Evolutionary conservation across 768 basidiomycete species (phyloP).

Genomic region (Russula dissimulans): DNA sequence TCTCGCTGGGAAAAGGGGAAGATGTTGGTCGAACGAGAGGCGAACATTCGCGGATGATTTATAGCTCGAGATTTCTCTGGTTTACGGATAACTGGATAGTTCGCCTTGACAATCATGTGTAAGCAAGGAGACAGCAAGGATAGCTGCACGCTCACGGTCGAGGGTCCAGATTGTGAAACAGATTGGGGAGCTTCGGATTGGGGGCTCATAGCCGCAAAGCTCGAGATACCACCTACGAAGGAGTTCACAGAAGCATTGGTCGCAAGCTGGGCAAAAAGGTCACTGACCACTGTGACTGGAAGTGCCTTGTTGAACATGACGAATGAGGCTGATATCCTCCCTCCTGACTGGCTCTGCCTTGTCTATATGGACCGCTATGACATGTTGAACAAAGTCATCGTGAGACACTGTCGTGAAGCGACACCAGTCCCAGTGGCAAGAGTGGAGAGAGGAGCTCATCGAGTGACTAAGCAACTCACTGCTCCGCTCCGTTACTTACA

Average conservation of each 20-base stretch:
- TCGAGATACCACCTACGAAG: not conserved
- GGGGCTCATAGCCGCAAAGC: not conserved
- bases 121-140: not conserved
- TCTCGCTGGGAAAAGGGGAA: not conserved
- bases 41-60: not conserved
- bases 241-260: not conserved
- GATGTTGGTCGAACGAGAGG: constrained; percentile 4
- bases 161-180: not conserved
- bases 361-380: constrained; percentile 7
- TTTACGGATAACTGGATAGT: not conserved
- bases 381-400: constrained; percentile 8
- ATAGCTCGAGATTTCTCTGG: not conserved
- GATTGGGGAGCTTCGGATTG: not conserved
- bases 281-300: not conserved
- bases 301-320: constrained; percentile 6
- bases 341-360: constrained; percentile 12
- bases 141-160: not conserved
- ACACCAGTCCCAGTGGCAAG: constrained; percentile 18
- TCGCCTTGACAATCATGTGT: not conserved
- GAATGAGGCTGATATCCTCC: constrained; percentile 10
- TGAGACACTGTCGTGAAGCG: constrained; percentile 10
- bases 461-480: no score
- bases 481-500: no score
- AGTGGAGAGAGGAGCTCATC: not conserved
- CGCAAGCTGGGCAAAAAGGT: no score